Evolutionary conservation across 2,329 filamentous ascomycete species (phyloP), one percentile per base, ranked within the genome.

Genomic region (Aspergillus viridinutans): DNA sequence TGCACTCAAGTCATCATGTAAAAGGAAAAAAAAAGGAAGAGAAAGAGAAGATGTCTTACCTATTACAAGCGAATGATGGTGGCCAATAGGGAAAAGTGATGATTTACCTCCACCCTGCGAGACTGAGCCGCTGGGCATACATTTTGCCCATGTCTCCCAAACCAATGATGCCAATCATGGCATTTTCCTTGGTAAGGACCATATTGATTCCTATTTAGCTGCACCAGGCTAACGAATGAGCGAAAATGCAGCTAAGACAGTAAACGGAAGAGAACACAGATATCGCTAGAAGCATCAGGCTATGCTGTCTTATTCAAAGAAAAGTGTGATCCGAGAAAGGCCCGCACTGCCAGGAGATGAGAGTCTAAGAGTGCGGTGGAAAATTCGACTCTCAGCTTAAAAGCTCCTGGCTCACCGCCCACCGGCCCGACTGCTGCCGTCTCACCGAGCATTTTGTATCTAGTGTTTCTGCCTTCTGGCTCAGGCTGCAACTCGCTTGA

Each of bases 91-190:
- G 29, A 20, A 50, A n/a, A 40, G 21, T 23, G 21, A 47, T 23
- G 28, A 51, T 51, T 65, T 67, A 62, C 94, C 90, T 97, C 93
- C 94, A 99, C 70, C 94, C 94, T 72, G 93, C 94, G 72, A 85
- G 85, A 76, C 90, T 92, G 69, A 99, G 84, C 71, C 87, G 86
- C 70, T 89, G 86, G 70, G 94, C 90, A 76, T 99, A 99, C 91
- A 99, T 95, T 83, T 89, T 96, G 70, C 94, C 94, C 94, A 99
- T 99, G 71, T 97, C 93, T 63, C 94, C 94, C 92, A 99, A 97
- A 59, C 94, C 94, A 73, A 99, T 99, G 71, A 99, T 89, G 65
- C 94, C 94, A 65, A 99, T 84, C 61, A 88, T 85, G 72, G 90
- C 90, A 69, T 83, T 81, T 66, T 87, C 84, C 87, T 84, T 79